phyloP scores from a whole-genome alignment of 148 eudicot species.

The Chenopodium quinoa region DNA sequence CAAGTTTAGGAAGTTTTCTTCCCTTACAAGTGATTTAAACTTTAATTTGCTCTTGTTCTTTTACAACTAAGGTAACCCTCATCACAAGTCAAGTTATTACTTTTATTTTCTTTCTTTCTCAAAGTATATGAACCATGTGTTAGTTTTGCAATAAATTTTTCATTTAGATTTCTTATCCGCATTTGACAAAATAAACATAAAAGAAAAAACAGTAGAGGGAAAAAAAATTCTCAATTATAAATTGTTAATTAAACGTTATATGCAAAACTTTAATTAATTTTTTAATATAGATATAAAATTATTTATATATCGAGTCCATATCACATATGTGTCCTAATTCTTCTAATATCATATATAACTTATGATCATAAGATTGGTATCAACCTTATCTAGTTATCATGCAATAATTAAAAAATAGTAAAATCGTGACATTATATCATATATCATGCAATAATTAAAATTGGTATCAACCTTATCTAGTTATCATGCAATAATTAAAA shows the following conservation, averaged over 20 bases:
- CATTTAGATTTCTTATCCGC: too few relatives aligned
- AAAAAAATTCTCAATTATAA: too few relatives aligned
- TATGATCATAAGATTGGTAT: too few relatives aligned
- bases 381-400: too few relatives aligned
- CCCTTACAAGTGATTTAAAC: slow-evolving; percentile 33
- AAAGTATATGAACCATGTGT: slow-evolving; percentile 18
- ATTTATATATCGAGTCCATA: too few relatives aligned
- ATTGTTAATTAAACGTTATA: too few relatives aligned
- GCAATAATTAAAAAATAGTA: neutral
- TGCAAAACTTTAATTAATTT: too few relatives aligned
- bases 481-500: neutral
- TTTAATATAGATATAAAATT: too few relatives aligned
- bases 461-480: too few relatives aligned
- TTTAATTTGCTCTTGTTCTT: slow-evolving; percentile 14
- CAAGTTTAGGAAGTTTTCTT: slow-evolving; percentile 34
- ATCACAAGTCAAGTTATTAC: slow-evolving; percentile 20
- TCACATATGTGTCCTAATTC: too few relatives aligned
- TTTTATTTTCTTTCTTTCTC: neutral
- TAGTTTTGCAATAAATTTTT: slow-evolving; percentile 5
- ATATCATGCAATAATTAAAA: neutral
- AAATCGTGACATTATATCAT: slow-evolving; percentile 21
- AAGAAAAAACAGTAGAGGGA: neutral
- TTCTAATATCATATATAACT: too few relatives aligned
- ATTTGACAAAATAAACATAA: neutral
- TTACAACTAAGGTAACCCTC: slow-evolving; percentile 10